Evolutionary conservation across 2,329 filamentous ascomycete genomes (phyloP), one percentile per base, ranked within the genome.

Genomic region (Apiospora hydei): DNA sequence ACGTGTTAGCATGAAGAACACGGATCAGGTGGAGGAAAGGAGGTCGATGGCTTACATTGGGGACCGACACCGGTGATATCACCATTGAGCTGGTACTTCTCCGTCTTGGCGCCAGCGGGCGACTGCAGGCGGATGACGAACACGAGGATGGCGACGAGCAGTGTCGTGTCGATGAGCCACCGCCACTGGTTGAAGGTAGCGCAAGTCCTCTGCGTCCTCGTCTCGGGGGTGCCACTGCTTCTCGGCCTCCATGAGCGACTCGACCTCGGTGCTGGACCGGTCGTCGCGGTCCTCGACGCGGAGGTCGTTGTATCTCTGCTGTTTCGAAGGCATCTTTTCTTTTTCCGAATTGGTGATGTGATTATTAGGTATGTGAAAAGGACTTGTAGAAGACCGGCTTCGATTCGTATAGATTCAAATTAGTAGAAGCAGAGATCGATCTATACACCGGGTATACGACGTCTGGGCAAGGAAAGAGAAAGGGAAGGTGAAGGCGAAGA

Each of bases 261-360:
- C 83, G 71, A 84, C 82, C 73, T 84, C 83, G 70, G 83, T 85
- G 77, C 79, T 82, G 38, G 80, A 83, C 49, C 80, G 78, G 72
- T 81, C 79, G 30, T 82, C 79, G 69, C 79, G 77, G 67, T 83
- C 81, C n/a, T 80, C 79, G 34, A 77, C 70, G 44, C 77, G 74
- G 67, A 83, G 71, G 71, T 79, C 78, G 64, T 78, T 75, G 76
- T 83, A 82, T 71, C 80, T 78, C 41, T 72, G 71, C 67, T 53
- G 46, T 16, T 38, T 43, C 5, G 51, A 70, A 57, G 69, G 24
- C 69, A 70, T 57, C 21, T 69, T 43, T 14, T 13, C 13, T 43
- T 13, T 13, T 43, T 43, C 8, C 49, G 67, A 43, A 21, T 38
- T 18, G 46, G 34, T 57, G 69, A 34, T 46, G 34, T 41, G 49